These are phyloP conservation scores for Cornus suecica DNA, from an alignment of 148 eudicot species.

Conservation along the genomic window DNA sequence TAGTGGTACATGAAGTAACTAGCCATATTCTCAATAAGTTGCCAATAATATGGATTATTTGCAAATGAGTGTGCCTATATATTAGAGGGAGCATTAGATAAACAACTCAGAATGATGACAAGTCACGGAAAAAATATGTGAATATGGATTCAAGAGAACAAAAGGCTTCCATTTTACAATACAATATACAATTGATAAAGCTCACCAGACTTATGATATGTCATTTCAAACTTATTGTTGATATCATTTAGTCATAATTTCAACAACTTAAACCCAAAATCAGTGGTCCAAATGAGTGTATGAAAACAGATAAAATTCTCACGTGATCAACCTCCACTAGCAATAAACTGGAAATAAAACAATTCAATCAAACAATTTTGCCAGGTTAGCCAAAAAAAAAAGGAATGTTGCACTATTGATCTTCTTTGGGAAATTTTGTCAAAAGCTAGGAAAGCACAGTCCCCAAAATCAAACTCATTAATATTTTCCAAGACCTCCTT, in stretches of 20 bases:
- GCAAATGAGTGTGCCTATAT: constrained; percentile 76
- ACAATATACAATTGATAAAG: not conserved
- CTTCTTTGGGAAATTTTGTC: too few relatives aligned
- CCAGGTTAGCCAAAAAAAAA: not conserved
- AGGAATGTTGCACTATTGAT: too few relatives aligned
- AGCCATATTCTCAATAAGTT: constrained; percentile 97
- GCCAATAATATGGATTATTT: constrained; percentile 69
- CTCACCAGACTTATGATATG: not conserved
- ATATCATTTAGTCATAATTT: not conserved
- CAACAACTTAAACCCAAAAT: constrained; percentile 12
- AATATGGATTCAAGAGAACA: not conserved
- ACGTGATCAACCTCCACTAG: not conserved
- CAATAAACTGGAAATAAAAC: not conserved
- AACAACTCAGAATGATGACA: constrained; percentile 7
- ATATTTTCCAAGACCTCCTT: too few relatives aligned
- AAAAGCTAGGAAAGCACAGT: too few relatives aligned
- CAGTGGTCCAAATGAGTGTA: not conserved
- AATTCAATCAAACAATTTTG: not conserved
- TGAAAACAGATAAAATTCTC: not conserved
- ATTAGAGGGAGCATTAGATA: constrained; percentile 14
- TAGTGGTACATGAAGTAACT: constrained; percentile 84
- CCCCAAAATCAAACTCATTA: too few relatives aligned
- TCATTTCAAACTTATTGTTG: constrained; percentile 12
- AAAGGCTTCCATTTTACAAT: not conserved
- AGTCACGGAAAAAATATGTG: not conserved